Base-by-base conservation (phyloP, 805 yeast genomes). In the Candida endomychidarum region DNA sequence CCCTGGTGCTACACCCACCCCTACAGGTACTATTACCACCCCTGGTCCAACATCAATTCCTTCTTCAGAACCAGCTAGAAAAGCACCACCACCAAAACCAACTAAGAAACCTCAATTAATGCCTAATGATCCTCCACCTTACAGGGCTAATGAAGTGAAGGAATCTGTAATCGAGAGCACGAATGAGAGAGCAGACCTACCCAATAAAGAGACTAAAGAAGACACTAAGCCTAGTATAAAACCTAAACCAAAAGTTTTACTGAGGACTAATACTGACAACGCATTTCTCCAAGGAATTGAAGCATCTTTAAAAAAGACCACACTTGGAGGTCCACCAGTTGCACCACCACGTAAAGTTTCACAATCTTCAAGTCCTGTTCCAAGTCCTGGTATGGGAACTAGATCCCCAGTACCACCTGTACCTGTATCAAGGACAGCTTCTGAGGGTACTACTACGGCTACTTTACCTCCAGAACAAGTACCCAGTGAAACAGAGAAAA, bases 61-160 rank as follows among this genome's bases (percentile, higher is more conserved):
- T n/a, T n/a, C n/a, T n/a, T n/a, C n/a, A n/a, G n/a, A n/a, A n/a
- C n/a, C n/a, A n/a, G n/a, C n/a, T n/a, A n/a, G n/a, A n/a, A 63
- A 60, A 47, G 63, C 61, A 38, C 71, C 74, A 15, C 74, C 74
- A 9, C 74, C 74, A 24, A 71, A 68, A 29, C 76, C 77, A 1
- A 42, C 50, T 2, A 72, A 66, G 45, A 62, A 64, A 39, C 51
- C 59, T 16, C 34, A 47, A 15, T 11, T 43, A 3, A 44, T 42
- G 44, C 48, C 47, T 3, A 21, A 18, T 23, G 40, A 54, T 12
- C 61, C 61, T 6, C 60, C 58, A 8, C 53, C 66, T 18, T 54
- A 56, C 29, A 37, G 52, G 25, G 38, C 22, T 5, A 22, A n/a
- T 16, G 37, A 34, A 16, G 26, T 34, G n/a, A n/a, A n/a, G n/a